These are phyloP conservation scores for sorghum (Sorghum bicolor) DNA, from an alignment of 176 grass and related monocot genomes.

Conservation along the genomic window DNA sequence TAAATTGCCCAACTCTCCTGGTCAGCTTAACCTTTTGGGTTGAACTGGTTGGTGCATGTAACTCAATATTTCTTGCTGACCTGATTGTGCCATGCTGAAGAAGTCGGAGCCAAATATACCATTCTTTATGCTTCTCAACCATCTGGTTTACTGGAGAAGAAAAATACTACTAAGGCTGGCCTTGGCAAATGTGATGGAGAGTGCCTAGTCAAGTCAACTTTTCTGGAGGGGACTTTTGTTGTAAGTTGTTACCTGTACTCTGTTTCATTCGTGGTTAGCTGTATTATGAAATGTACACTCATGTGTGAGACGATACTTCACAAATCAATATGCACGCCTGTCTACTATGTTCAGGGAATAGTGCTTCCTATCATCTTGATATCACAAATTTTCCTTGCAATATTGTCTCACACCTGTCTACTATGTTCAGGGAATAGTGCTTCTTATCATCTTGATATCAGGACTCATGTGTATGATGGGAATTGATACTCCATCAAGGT, in stretches of 20 bases:
- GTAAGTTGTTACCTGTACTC: slow-evolving; percentile 48
- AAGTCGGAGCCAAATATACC: too few species aligned
- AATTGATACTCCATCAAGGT: slow-evolving; percentile 40
- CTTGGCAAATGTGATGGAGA: too few species aligned
- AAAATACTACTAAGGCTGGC: too few species aligned
- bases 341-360: slow-evolving; percentile 58
- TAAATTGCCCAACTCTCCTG: too few species aligned
- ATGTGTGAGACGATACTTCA: neutral
- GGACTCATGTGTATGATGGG: too few species aligned
- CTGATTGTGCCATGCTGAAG: too few species aligned
- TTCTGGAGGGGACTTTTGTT: slow-evolving; percentile 83
- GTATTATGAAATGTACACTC: neutral
- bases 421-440: slow-evolving; percentile 69
- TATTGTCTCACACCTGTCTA: neutral
- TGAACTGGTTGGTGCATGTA: too few species aligned
- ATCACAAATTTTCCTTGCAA: neutral
- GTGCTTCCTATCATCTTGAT: slow-evolving; percentile 20
- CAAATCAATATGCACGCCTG: neutral
- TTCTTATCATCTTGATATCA: too few species aligned
- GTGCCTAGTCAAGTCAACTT: slow-evolving; percentile 75
- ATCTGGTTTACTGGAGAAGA: too few species aligned
- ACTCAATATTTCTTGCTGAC: too few species aligned
- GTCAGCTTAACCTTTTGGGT: too few species aligned
- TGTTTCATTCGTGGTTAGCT: neutral
- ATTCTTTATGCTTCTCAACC: too few species aligned